Conservation (phyloP, 1,284 basidiomycete genomes). For the Papiliotrema fonsecae region DNA sequence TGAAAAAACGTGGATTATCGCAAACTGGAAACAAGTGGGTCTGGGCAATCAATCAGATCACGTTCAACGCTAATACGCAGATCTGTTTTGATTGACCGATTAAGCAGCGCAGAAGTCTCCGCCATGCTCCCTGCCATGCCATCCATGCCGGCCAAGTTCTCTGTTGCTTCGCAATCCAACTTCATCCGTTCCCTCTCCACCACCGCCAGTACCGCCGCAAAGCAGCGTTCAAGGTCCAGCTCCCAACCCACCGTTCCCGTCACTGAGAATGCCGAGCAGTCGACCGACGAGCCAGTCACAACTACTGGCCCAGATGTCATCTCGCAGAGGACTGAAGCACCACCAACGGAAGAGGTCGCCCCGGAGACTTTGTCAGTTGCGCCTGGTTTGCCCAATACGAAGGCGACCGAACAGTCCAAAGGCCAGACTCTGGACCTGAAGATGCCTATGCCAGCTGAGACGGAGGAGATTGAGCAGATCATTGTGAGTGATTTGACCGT, state of each 20-base stretch:
- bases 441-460: constrained; percentile 18
- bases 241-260: constrained; percentile 2
- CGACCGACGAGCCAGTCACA: constrained; percentile 13
- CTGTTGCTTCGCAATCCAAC: constrained; percentile 7
- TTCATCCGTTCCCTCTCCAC: constrained; percentile 6
- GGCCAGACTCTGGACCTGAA: constrained; percentile 15
- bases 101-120: constrained; percentile 35
- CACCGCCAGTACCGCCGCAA: constrained; percentile 4
- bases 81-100: constrained; percentile 31
- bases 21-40: constrained; percentile 54
- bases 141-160: constrained; percentile 8
- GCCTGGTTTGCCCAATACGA: constrained; percentile 38
- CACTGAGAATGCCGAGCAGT: not conserved
- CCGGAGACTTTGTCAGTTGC: constrained; percentile 27
- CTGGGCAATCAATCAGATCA: not conserved
- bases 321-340: constrained; percentile 20
- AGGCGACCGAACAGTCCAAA: constrained; percentile 1
- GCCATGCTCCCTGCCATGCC: constrained; percentile 34
- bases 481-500: constrained; percentile 29
- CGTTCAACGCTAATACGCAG: constrained; percentile 11
- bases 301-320: constrained; percentile 21
- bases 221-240: constrained; percentile 4
- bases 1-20: constrained; percentile 61
- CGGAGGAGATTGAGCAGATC: constrained; percentile 20
- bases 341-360: constrained; percentile 17